Base-by-base conservation (phyloP, 306 rosid species). In the Sechiopsis laciniata region DNA sequence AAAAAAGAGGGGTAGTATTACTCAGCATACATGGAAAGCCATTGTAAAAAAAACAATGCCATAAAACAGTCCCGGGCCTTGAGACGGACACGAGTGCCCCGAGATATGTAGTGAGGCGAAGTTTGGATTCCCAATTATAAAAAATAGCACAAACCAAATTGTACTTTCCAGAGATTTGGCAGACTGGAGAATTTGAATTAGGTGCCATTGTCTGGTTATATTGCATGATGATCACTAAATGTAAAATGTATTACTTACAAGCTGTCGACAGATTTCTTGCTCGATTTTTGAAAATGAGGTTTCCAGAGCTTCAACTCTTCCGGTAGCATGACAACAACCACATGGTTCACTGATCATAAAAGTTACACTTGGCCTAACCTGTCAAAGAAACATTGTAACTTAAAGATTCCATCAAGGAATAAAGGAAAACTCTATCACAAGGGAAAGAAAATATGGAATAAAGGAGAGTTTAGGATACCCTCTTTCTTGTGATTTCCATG, bases 301-400 rank as follows among this genome's bases (percentile, higher is more conserved):
- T 83, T 94, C 97, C 67, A 94, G 74, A 72, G 97, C 97, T 89
- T 94, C 99, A 55, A 94, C 95, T 84, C 99, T 89, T 75, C 99
- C 99, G 32, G 97, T 87, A 77, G 89, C 97, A 73, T 94, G 97
- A 86, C 99, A 91, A 78, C 95, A 86, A 60, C 83, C 17, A 78
- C 97, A 94, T 46, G 99, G 97, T 79, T 94, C 99, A 80, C 97
- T 91, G 64, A 94, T 82, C 99, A 89, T 94, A 89, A 90, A 94
- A 48, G 97, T 91, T 78, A 94, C 97, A 53, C 97, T 94, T 26
- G 99, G 99, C 68, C 99, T 92, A 76, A 94, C 97, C 97, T 94
- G 96, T 79, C 71, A 76, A 78, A 68, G 60, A 79, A 71, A 15
- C 52, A 35, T 32, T 69, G 4, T 15, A 50, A 22, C 58, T 69